phyloP scores from a whole-genome alignment of 164 flowering plant genomes.

The Litsea cubeba region DNA sequence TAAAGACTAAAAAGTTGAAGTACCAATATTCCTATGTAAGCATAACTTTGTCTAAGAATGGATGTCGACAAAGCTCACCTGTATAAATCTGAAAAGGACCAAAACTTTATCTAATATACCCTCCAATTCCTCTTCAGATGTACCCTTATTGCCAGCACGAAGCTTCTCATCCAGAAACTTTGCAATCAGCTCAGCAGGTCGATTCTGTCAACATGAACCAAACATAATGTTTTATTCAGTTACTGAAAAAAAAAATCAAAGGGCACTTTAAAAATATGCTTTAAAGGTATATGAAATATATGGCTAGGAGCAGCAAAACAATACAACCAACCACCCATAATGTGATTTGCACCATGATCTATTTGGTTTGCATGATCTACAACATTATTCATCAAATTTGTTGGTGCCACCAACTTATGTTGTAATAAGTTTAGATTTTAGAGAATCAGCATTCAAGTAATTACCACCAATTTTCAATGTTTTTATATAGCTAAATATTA shows the following conservation, averaged over 20 bases:
- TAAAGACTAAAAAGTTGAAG: too few species aligned
- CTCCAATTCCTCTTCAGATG: slow-evolving; percentile 98
- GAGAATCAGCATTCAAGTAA: too few species aligned
- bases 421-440: too few species aligned
- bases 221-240: background rate
- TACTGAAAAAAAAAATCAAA: background rate
- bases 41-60: background rate
- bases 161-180: slow-evolving; percentile 99
- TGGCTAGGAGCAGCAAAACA: background rate
- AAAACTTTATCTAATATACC: slow-evolving; percentile 88
- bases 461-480: too few species aligned
- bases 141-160: slow-evolving; percentile 98
- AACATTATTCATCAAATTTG: too few species aligned
- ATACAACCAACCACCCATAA: background rate
- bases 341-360: too few species aligned
- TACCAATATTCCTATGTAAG: too few species aligned
- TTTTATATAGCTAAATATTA: too few species aligned
- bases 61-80: slow-evolving; percentile 38
- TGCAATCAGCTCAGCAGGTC: slow-evolving; percentile 97
- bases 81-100: slow-evolving; percentile 95
- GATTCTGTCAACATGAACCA: slow-evolving; percentile 50
- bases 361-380: too few species aligned
- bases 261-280: background rate
- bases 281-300: background rate
- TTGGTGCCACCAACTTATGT: too few species aligned